Base-by-base conservation (phyloP, 768 basidiomycete species). In the Cyclocybe aegerita region DNA sequence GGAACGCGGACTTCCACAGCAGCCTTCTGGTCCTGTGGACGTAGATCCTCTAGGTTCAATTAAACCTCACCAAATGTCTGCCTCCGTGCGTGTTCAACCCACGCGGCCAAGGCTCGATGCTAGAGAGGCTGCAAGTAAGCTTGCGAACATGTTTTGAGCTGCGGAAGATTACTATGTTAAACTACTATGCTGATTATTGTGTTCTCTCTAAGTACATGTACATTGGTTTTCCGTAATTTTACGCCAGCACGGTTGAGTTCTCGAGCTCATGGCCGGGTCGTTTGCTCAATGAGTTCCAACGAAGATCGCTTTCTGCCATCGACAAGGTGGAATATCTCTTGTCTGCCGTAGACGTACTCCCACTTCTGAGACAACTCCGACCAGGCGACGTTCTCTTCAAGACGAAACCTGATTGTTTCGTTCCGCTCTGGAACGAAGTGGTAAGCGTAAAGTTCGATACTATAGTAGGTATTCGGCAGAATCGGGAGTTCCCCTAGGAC, bases 91-190 rank as follows among this genome's bases (percentile, higher is more conserved):
- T 14, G 76, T 87, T 40, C 82, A 83, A 57, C 84, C 88, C 10
- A 81, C 82, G 35, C 71, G 90, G 57, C 82, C 86, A 39, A 75
- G 87, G 60, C 66, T 96, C 59, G 94, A 97, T 65, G 86, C 93
- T 8, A 76, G 86, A 60, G 86, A 91, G 61, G 90, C 90, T 10
- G 92, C 90, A 14, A 90, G 90, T 64, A 94, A 93, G 66, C 77
- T 94, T 49, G 92, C 91, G 6, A 95, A 93, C 62, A 88, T 90
- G 86, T 90, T 91, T 64, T 91, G 71, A 64, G 31, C 14, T 31
- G 29, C 16, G 29, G 39, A 43, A 36, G 36, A 45, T 41, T 17
- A 36, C 43, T 14, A 40, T 50, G n/a, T 49, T 46, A 40, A 15
- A 29, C 34, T 11, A 42, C 33, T 51, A 31, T 11, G 15, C 43